A percentile compares a stretch with the other conserved stretches of the same genome.
Evolutionary conservation across 371 early-diverging fungal species (phyloP).

Genomic region (Apophysomyces trapeziformis): DNA sequence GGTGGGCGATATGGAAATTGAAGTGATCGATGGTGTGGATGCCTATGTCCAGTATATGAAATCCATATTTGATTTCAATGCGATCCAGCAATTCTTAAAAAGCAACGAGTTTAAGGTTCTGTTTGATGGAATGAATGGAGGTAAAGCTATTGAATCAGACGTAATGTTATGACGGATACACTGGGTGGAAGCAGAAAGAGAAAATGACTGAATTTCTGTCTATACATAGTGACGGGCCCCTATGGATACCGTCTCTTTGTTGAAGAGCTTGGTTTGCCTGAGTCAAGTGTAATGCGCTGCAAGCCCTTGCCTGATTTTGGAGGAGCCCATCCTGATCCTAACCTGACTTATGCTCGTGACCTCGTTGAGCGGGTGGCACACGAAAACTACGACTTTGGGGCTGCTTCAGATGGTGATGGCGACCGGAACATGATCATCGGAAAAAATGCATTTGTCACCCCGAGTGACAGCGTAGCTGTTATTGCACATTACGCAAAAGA

Average conservation of each 20-base stretch:
- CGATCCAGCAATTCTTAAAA: conserved; percentile 79
- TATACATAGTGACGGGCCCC: conserved; percentile 86
- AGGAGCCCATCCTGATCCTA: conserved; percentile 97
- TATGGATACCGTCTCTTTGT: conserved; percentile 88
- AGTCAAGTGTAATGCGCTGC: conserved; percentile 82
- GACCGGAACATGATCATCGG: conserved; percentile 98
- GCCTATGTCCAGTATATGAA: conserved; percentile 91
- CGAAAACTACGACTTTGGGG: conserved; percentile 87
- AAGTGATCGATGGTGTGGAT: conserved; percentile 87
- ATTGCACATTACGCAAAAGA: conserved; percentile 89
- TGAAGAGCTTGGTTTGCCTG: conserved; percentile 86
- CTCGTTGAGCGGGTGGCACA: conserved; percentile 88
- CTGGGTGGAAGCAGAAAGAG: no score
- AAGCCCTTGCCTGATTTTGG: conserved; percentile 90
- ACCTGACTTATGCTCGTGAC: conserved; percentile 96
- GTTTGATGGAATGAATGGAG: conserved; percentile 96
- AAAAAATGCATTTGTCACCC: conserved; percentile 92
- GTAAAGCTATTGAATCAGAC: conserved; percentile 26
- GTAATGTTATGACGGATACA: no score
- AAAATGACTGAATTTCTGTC: no score
- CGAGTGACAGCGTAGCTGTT: conserved; percentile 96
- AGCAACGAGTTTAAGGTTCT: conserved; percentile 79
- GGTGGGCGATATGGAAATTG: conserved; percentile 70
- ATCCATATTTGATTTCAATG: conserved; percentile 88
- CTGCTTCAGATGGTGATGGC: conserved; percentile 94